A percentile compares a stretch with the other conserved stretches of the same genome.
phyloP scores from a whole-genome alignment of 2,329 filamentous ascomycete genomes.

The Amylocarpus encephaloides region DNA sequence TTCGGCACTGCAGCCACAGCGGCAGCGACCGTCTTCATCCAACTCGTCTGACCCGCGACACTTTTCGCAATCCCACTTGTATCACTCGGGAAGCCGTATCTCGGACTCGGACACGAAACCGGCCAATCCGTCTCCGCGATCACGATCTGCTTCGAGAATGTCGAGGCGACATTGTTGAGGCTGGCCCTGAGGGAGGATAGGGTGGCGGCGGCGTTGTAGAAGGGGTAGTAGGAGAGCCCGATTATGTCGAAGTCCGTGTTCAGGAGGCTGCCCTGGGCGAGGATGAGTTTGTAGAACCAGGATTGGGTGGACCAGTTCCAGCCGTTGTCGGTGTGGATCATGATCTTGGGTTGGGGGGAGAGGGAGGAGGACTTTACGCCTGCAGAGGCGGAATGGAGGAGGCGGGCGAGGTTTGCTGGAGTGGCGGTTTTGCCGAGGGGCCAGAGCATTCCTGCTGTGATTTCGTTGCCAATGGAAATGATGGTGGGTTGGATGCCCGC shows the following conservation, averaged over 20 bases:
- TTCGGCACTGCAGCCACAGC: slow-evolving; percentile 47
- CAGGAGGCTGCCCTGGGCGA: slow-evolving; percentile 44
- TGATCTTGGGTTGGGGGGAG: slow-evolving; percentile 54
- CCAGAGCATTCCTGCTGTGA: slow-evolving; percentile 60
- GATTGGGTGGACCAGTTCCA: slow-evolving; percentile 60
- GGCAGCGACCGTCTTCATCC: slow-evolving; percentile 52
- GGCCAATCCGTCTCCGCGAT: slow-evolving; percentile 70
- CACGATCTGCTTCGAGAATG: slow-evolving; percentile 60
- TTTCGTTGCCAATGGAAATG: slow-evolving; percentile 69
- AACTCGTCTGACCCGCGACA: slow-evolving; percentile 55
- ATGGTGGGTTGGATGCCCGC: slow-evolving; percentile 52
- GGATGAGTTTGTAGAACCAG: slow-evolving; percentile 56
- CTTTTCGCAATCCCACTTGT: slow-evolving; percentile 54
- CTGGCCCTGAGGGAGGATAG: slow-evolving; percentile 49
- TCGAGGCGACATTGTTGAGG: slow-evolving; percentile 51
- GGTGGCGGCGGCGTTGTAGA: slow-evolving; percentile 56
- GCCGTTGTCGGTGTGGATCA: slow-evolving; percentile 72
- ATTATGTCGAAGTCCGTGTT: slow-evolving; percentile 61
- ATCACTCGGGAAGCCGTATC: slow-evolving; percentile 54
- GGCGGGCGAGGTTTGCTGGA: slow-evolving; percentile 52
- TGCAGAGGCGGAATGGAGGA: slow-evolving; percentile 58
- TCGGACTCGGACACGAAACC: slow-evolving; percentile 51
- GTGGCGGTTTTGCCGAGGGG: slow-evolving; percentile 52
- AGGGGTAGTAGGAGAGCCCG: slow-evolving; percentile 69
- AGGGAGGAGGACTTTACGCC: slow-evolving; percentile 59